These are phyloP conservation scores for Symbiodinium pilosum DNA, from an alignment of 73 alveolate species.

Conservation along the genomic window DNA sequence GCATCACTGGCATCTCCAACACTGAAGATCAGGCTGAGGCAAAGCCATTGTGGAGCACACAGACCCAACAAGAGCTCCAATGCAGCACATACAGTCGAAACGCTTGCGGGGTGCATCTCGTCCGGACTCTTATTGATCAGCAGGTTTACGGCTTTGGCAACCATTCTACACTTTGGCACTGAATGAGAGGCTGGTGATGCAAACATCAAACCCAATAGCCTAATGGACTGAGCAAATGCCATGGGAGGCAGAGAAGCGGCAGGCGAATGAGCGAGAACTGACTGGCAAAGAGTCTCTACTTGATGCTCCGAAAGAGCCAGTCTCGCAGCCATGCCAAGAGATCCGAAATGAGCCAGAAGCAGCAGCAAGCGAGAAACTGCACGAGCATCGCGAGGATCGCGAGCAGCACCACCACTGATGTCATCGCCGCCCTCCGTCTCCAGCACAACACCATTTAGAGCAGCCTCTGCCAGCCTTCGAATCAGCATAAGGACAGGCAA, in stretches of 20 bases:
- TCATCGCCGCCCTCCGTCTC: constrained; percentile 80
- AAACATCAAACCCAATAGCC: constrained; percentile 70
- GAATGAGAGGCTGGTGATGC: constrained; percentile 57
- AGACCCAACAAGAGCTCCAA: constrained; percentile 46
- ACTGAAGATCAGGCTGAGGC: constrained; percentile 81
- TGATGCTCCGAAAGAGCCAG: constrained; percentile 75
- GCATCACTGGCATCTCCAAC: background rate
- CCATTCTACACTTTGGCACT: constrained; percentile 88
- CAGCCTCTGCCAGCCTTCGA: constrained; percentile 68
- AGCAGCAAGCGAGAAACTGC: constrained; percentile 72
- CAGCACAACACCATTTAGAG: constrained; percentile 59
- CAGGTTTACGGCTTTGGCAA: constrained; percentile 87
- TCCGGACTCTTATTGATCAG: constrained; percentile 56
- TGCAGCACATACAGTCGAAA: constrained; percentile 44
- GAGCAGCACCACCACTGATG: constrained; percentile 82
- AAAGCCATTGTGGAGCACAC: constrained; percentile 84
- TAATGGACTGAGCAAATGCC: constrained; percentile 80
- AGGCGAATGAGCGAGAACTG: constrained; percentile 65
- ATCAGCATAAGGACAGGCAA: constrained; percentile 39
- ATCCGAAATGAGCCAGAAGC: constrained; percentile 57
- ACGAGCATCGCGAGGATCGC: constrained; percentile 62
- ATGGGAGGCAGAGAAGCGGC: constrained; percentile 75
- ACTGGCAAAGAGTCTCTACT: constrained; percentile 65
- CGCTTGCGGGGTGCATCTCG: background rate
- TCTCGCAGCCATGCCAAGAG: constrained; percentile 54